Evolutionary conservation across 306 rosid genomes (phyloP), one percentile per base, ranked within the genome.

Genomic region (Benincasa hispida): DNA sequence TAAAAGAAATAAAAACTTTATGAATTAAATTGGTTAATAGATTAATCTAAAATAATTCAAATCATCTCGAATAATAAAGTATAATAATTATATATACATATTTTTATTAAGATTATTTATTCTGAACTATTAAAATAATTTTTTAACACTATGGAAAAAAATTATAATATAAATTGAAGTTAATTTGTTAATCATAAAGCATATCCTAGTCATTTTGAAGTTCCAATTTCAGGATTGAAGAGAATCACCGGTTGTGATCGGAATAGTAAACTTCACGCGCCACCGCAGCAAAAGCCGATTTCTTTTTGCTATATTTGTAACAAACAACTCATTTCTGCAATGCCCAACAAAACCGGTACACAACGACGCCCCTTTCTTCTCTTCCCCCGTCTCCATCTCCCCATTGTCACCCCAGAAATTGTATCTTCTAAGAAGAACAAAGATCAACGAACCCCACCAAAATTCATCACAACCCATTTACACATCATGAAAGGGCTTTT

Each of bases 401-500:
- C 34, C 8, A 1, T 39, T 41, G 32, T 4, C 2, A 3, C 19
- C 70, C 41, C 28, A 48, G 18, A 19, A 27, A 2, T 22, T 55
- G 39, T 24, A 34, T 4, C 10, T 75, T 25, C 39, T 42, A 2
- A n/a, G 73, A 72, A 78, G 74, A 66, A 53, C 4, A 8, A 28
- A 35, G 70, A 18, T 62, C 25, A 3, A 32, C 24, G 22, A 34
- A 62, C 25, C 25, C 14, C 37, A 47, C 4, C 14, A 22, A 56
- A 14, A n/a, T 34, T 34, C 8, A 3, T 37, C 72, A 4, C 4
- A 22, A 22, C 79, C 79, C 79, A 68, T 54, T 28, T 39, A 53
- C 42, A 54, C 5, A 85, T 34, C 47, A 62, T 79, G 83, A 86
- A 79, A 63, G 61, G 80, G 4, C 78, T 90, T 69, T 85, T 88